These are phyloP conservation scores for Xylariaceae sp. DNA, from an alignment of 2,329 filamentous ascomycete genomes.

Conservation along the genomic window DNA sequence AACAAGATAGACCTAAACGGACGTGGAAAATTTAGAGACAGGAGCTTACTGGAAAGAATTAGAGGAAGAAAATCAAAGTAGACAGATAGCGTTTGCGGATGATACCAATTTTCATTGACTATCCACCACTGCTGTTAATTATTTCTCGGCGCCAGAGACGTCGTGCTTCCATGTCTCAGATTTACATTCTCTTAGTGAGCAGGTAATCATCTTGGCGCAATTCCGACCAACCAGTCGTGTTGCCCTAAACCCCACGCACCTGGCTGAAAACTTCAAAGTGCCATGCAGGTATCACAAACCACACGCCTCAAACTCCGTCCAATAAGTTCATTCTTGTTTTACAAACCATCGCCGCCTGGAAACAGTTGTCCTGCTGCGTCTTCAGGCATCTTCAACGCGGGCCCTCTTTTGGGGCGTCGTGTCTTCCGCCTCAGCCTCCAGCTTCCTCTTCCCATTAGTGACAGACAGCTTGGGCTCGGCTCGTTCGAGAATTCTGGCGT, in stretches of 20 bases:
- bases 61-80: too few species aligned
- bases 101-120: too few species aligned
- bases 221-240: neutral
- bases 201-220: neutral
- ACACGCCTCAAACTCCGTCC: conserved; percentile 8
- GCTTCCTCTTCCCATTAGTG: conserved; percentile 47
- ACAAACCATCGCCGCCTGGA: neutral
- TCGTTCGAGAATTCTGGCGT: conserved; percentile 58
- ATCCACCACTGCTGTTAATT: too few species aligned
- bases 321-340: neutral
- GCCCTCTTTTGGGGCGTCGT: conserved; percentile 42
- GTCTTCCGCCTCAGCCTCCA: conserved; percentile 29
- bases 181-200: too few species aligned
- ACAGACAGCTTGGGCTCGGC: conserved; percentile 22
- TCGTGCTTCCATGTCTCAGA: too few species aligned
- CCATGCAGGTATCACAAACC: conserved; percentile 24
- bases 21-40: conserved; percentile 8
- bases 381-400: conserved; percentile 35
- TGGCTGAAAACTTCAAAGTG: conserved; percentile 18
- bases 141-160: too few species aligned
- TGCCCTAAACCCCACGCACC: neutral
- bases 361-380: neutral
- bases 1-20: conserved; percentile 26
- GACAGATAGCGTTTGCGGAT: too few species aligned
- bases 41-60: neutral